These are phyloP conservation scores for Poa annua DNA, from an alignment of 176 grass and related monocot genomes.

Conservation along the genomic window DNA sequence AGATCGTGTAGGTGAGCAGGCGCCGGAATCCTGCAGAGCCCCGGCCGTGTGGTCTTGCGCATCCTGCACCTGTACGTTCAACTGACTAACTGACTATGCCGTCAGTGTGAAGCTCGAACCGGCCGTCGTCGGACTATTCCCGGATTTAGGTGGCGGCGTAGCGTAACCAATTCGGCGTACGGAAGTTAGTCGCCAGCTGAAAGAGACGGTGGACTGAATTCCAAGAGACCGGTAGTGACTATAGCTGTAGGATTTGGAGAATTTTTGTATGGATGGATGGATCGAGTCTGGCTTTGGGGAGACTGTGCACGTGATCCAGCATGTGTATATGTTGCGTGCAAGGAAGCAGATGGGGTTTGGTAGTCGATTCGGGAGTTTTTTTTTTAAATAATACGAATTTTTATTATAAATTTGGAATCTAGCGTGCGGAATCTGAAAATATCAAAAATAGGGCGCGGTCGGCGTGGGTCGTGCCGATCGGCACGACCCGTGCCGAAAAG, in stretches of 20 bases:
- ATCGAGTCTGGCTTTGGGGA: neutral
- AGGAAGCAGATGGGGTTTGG: constrained; percentile 26
- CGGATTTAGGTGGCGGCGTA: constrained; percentile 39
- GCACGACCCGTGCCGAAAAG: no score
- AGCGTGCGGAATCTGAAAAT: no score
- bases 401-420: no score
- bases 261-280: neutral
- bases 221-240: neutral
- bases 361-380: constrained; percentile 3
- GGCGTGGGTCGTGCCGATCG: no score
- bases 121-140: neutral
- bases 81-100: neutral
- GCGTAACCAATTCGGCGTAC: neutral
- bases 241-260: constrained; percentile 1
- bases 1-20: constrained; percentile 48
- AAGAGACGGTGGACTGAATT: constrained; percentile 33
- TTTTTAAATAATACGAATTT: no score
- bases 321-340: constrained; percentile 49
- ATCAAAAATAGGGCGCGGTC: no score
- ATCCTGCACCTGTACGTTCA: neutral
- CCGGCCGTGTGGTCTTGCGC: neutral
- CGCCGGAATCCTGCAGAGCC: constrained; percentile 25
- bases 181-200: constrained; percentile 25
- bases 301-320: constrained; percentile 9
- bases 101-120: neutral